Evolutionary conservation across 2,329 filamentous ascomycete genomes (phyloP).

Genomic region (Fusarium drepaniforme): DNA sequence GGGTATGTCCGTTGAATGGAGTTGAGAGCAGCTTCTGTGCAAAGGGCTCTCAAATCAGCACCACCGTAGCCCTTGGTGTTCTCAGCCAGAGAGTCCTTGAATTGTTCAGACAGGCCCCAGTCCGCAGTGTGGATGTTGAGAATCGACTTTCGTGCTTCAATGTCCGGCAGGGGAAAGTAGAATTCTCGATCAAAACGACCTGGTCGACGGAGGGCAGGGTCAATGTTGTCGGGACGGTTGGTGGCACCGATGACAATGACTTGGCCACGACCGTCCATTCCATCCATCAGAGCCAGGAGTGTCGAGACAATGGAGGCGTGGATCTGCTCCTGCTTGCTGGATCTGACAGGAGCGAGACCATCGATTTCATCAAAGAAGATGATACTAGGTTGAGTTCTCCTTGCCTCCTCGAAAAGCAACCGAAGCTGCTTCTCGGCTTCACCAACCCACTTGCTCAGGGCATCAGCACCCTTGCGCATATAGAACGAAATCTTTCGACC

Average conservation of each 20-base stretch:
- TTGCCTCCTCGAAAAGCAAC: conserved; percentile 93
- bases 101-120: conserved; percentile 84
- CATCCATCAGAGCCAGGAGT: conserved; percentile 93
- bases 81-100: conserved; percentile 87
- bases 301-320: conserved; percentile 98
- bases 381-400: conserved; percentile 96
- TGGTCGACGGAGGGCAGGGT: conserved; percentile 92
- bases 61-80: conserved; percentile 97
- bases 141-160: conserved; percentile 84
- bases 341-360: conserved; percentile 93
- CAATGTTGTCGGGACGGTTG: conserved; percentile 95
- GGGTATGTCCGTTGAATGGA: conserved; percentile 96
- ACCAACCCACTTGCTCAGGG: conserved; percentile 98
- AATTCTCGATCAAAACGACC: conserved; percentile 98
- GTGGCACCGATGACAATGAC: conserved; percentile 99
- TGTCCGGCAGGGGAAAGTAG: conserved; percentile 93
- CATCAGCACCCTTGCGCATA: conserved; percentile 99
- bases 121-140: conserved; percentile 95
- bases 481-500: conserved; percentile 98
- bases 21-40: conserved; percentile 95
- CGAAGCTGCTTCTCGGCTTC: conserved; percentile 96
- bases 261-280: conserved; percentile 97
- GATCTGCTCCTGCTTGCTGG: conserved; percentile 98
- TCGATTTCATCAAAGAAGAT: conserved; percentile 99
- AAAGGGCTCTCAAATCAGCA: conserved; percentile 92